A percentile compares a stretch with the other conserved stretches of the same genome.
Evolutionary conservation across 345 rosid genomes (phyloP).

Genomic region (Populus euphratica): DNA sequence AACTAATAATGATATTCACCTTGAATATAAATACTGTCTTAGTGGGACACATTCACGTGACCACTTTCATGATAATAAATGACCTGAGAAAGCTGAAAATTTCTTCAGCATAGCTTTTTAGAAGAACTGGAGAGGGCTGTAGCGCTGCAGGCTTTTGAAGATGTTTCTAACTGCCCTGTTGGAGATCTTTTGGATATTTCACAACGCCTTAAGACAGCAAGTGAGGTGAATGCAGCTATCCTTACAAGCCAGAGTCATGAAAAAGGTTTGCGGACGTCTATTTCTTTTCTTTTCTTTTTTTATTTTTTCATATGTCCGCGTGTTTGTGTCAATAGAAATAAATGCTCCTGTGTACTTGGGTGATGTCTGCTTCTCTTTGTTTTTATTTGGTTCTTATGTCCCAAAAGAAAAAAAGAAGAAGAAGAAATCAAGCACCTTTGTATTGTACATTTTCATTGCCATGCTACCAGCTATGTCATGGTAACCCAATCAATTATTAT

Average conservation of each 20-base stretch:
- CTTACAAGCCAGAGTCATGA: conserved; percentile 98
- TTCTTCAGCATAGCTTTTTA: conserved; percentile 61
- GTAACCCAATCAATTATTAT: background rate
- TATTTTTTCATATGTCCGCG: background rate
- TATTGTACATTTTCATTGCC: no score
- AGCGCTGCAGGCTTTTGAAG: conserved; percentile 86
- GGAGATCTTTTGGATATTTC: conserved; percentile 83
- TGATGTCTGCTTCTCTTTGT: background rate
- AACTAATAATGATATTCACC: background rate
- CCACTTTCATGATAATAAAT: background rate
- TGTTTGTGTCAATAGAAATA: background rate
- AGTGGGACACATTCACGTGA: background rate
- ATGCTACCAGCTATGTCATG: background rate
- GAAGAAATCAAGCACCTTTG: background rate
- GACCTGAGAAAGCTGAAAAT: background rate
- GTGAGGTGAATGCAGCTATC: conserved; percentile 96
- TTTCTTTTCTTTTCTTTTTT: background rate
- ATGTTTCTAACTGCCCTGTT: conserved; percentile 78
- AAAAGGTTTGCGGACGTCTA: conserved; percentile 53
- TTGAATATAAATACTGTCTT: background rate
- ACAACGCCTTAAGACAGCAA: conserved; percentile 91
- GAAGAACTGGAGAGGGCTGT: conserved; percentile 96
- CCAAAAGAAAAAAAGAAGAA: background rate
- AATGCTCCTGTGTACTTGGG: background rate
- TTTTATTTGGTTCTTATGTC: background rate